Evolutionary conservation across 805 yeast species (phyloP).

Genomic region (Gaillardinia entomophila): DNA sequence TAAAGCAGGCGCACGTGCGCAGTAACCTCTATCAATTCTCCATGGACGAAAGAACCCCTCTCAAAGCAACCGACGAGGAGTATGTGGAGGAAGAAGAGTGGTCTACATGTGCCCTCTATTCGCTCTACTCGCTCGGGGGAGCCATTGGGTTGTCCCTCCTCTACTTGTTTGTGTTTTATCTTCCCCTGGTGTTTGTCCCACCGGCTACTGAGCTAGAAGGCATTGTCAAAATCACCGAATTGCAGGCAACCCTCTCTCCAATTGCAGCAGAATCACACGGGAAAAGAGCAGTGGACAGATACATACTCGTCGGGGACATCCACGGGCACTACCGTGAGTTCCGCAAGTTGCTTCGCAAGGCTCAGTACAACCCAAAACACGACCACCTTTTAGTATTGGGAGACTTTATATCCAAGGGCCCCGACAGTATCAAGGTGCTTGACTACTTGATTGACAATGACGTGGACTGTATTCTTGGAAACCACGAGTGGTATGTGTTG

Average conservation of each 20-base stretch:
- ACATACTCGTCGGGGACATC: conserved; percentile 78
- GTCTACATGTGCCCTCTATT: conserved; percentile 9
- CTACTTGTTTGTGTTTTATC: conserved; percentile 24
- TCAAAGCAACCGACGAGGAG: conserved; percentile 5
- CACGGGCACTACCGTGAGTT: conserved; percentile 72
- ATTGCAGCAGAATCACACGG: conserved; percentile 6
- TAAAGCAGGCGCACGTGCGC: too few species aligned
- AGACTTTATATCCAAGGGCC: conserved; percentile 83
- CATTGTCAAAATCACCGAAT: conserved; percentile 17
- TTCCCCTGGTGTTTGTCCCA: conserved; percentile 33
- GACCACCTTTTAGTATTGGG: conserved; percentile 73
- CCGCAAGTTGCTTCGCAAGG: conserved; percentile 43
- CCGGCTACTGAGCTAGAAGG: conserved; percentile 18
- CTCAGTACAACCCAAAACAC: conserved; percentile 36
- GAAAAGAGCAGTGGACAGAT: conserved; percentile 30
- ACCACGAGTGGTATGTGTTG: conserved; percentile 75
- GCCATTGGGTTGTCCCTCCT: conserved; percentile 10
- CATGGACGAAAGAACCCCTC: conserved; percentile 9
- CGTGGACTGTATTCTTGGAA: conserved; percentile 77
- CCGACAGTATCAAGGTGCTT: conserved; percentile 62
- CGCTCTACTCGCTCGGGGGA: conserved; percentile 8
- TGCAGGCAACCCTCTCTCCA: conserved; percentile 21
- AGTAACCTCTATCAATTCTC: too few species aligned
- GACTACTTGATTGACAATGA: conserved; percentile 48
- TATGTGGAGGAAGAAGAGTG: conserved; percentile 10